Conservation (phyloP, 78 protist genomes). For the Capsaspora owczarzaki region DNA sequence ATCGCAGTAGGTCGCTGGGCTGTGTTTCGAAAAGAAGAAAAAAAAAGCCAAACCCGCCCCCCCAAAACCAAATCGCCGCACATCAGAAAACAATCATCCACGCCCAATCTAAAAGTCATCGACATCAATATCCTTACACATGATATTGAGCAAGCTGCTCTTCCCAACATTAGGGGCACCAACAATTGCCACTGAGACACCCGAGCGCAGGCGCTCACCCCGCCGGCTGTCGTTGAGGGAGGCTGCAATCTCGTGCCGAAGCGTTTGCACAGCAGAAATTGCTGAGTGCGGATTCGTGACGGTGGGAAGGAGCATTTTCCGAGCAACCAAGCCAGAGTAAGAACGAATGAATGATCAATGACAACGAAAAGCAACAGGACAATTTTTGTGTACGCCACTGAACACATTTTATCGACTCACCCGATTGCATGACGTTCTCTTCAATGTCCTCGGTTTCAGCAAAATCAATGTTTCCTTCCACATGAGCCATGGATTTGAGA, state of each 20-base stretch:
- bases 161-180: conserved; percentile 82
- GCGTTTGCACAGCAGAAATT: too few relatives aligned
- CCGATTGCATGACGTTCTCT: conserved; percentile 38
- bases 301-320: too few relatives aligned
- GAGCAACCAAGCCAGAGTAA: too few relatives aligned
- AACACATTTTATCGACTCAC: background rate
- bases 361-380: too few relatives aligned
- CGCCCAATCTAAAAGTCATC: too few relatives aligned
- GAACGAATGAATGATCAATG: too few relatives aligned
- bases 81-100: background rate
- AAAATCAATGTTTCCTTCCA: conserved; percentile 85
- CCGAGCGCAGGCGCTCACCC: conserved; percentile 62
- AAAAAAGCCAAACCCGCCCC: background rate
- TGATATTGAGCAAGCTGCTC: conserved; percentile 63
- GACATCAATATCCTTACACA: conserved; percentile 17
- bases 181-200: conserved; percentile 56
- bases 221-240: conserved; percentile 51
- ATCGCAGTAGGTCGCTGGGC: conserved; percentile 76
- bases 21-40: background rate
- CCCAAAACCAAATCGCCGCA: background rate
- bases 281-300: too few relatives aligned
- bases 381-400: too few relatives aligned
- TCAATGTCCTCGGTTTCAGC: conserved; percentile 78
- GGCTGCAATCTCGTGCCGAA: too few relatives aligned
- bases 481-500: conserved; percentile 48